Percentiles rank a stretch among this genome's conserved stretches.
Evolutionary conservation across 78 protist species (phyloP).

Genomic region (Carpediemonas membranifera): DNA sequence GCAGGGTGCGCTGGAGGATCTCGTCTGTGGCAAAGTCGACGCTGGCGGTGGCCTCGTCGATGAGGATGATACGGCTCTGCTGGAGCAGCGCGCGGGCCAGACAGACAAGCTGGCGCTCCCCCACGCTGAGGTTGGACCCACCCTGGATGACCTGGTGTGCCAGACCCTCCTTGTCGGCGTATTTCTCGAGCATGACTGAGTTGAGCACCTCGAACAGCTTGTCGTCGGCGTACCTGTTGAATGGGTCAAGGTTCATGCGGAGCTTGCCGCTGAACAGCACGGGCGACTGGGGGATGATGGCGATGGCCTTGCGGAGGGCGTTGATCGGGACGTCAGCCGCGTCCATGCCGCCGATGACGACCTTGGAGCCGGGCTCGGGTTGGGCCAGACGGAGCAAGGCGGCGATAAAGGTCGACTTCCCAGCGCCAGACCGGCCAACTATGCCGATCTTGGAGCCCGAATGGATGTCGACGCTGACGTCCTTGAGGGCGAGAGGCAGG

Average conservation of each 20-base stretch:
- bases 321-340: slow-evolving; percentile 1
- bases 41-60: slow-evolving; percentile 40
- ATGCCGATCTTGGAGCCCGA: slow-evolving; percentile 67
- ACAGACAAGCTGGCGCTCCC: slow-evolving; percentile 2
- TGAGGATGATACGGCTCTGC: not conserved
- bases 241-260: slow-evolving; percentile 39
- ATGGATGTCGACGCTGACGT: slow-evolving; percentile 12
- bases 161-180: slow-evolving; percentile 14
- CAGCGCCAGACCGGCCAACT: slow-evolving; percentile 89
- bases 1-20: not conserved
- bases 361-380: slow-evolving; percentile 34
- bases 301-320: slow-evolving; percentile 45
- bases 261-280: slow-evolving; percentile 30
- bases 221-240: not conserved
- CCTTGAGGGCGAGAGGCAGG: slow-evolving; percentile 40
- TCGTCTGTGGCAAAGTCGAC: slow-evolving; percentile 24
- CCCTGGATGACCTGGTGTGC: not conserved
- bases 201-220: slow-evolving; percentile 44
- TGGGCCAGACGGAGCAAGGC: slow-evolving; percentile 70
- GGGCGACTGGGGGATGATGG: slow-evolving; percentile 68
- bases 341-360: slow-evolving; percentile 42
- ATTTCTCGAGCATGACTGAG: slow-evolving; percentile 1
- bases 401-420: slow-evolving; percentile 60
- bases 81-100: not conserved
- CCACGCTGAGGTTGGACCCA: not conserved